Conservation (phyloP, 192 early-diverging fungal species). For the Cetraspora pellucida region DNA sequence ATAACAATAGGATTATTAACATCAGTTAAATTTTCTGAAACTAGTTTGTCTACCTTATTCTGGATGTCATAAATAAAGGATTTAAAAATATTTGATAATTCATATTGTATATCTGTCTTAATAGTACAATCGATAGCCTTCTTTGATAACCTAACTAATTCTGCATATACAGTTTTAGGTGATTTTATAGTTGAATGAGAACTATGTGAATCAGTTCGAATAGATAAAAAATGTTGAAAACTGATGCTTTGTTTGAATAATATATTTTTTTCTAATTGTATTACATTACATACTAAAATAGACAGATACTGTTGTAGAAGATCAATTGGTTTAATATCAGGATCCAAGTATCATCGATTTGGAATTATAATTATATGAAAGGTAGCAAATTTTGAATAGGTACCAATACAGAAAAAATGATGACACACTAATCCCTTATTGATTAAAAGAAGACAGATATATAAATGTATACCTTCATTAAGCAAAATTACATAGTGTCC, state of each 20-base stretch:
- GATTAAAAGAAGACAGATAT: too few relatives aligned
- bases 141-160: not conserved
- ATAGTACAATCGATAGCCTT: not conserved
- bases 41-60: not conserved
- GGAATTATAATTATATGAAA: not conserved
- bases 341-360: not conserved
- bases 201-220: not conserved
- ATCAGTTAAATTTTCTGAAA: not conserved
- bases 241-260: not conserved
- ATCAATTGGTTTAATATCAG: not conserved
- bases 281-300: not conserved
- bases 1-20: not conserved
- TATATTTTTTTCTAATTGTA: not conserved
- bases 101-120: not conserved
- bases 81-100: not conserved
- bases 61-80: too few relatives aligned
- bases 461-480: not conserved
- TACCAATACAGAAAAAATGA: not conserved
- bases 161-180: not conserved
- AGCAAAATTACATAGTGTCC: slow-evolving; percentile 4
- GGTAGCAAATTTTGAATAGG: not conserved
- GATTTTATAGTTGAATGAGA: not conserved
- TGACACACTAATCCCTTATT: not conserved
- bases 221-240: not conserved
- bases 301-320: not conserved